Evolutionary conservation across 1,284 basidiomycete species (phyloP).

Genomic region (Ceratobasidium sp.): DNA sequence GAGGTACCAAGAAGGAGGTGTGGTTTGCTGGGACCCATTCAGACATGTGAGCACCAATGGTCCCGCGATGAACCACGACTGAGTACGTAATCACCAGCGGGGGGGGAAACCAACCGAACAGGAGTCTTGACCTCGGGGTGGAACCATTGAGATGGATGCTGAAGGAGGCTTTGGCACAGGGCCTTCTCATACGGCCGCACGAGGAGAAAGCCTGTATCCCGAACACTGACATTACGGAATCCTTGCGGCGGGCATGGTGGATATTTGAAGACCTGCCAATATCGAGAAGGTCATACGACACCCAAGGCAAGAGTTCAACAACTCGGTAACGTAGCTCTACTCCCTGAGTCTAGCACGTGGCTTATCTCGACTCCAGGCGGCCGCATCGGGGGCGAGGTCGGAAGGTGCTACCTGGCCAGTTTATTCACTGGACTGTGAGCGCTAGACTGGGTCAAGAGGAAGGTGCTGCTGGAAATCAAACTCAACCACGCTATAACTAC

Average conservation of each 20-base stretch:
- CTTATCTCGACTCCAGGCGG: too few relatives aligned
- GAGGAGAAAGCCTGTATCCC: background rate
- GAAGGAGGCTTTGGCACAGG: slow-evolving; percentile 43
- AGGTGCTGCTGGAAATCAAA: too few relatives aligned
- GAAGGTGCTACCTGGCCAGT: background rate
- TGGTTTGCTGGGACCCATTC: slow-evolving; percentile 57
- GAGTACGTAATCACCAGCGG: slow-evolving; percentile 42
- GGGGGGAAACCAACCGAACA: slow-evolving; percentile 49
- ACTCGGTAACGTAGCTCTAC: too few relatives aligned
- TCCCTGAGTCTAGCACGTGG: too few relatives aligned
- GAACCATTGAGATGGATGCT: slow-evolving; percentile 49
- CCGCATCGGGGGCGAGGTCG: background rate
- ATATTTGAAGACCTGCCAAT: background rate
- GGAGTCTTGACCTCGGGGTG: slow-evolving; percentile 23
- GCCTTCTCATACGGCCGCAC: background rate
- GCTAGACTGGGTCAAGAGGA: background rate
- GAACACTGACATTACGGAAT: background rate
- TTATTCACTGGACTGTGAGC: slow-evolving; percentile 1
- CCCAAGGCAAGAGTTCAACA: background rate
- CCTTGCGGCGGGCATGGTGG: background rate
- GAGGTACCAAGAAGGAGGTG: slow-evolving; percentile 52
- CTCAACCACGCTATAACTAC: background rate
- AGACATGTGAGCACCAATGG: slow-evolving; percentile 54
- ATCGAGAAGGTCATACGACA: background rate
- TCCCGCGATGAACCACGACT: background rate